phyloP scores from a whole-genome alignment of 768 basidiomycete species.

The Xanthoconium stramineum region DNA sequence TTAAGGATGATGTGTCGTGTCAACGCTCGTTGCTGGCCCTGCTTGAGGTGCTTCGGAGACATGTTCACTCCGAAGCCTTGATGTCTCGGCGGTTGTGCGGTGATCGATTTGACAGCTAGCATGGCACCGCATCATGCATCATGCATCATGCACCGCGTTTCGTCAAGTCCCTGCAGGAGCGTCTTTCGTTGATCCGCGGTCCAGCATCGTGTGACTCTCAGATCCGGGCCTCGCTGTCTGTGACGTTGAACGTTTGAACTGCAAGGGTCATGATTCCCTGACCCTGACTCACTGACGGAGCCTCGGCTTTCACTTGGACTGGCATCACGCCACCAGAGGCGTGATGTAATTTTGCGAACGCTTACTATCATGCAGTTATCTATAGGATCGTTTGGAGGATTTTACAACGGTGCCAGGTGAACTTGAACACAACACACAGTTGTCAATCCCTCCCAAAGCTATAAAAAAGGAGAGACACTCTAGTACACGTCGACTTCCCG shows the following conservation, averaged over 20 bases:
- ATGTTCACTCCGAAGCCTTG: not conserved
- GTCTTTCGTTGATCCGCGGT: slow-evolving; percentile 9
- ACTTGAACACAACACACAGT: no score
- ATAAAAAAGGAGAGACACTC: not conserved
- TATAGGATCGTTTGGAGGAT: not conserved
- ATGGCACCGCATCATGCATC: not conserved
- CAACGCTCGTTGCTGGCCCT: not conserved
- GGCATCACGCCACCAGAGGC: no score
- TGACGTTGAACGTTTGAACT: not conserved
- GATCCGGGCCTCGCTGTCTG: no score
- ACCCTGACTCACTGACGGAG: no score
- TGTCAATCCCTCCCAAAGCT: not conserved
- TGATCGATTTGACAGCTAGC: not conserved
- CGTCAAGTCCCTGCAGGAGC: not conserved
- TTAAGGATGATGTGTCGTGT: not conserved
- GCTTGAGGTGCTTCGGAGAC: not conserved
- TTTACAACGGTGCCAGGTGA: not conserved
- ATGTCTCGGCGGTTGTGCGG: not conserved
- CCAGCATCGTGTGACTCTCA: not conserved
- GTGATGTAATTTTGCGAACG: no score
- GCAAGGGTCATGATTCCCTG: not conserved
- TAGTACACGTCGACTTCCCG: no score
- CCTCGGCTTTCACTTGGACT: no score
- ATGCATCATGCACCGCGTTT: not conserved
- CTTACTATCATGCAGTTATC: no score